Evolutionary conservation across 1,284 basidiomycete species (phyloP).

Genomic region (Xerocomus nothofagi): DNA sequence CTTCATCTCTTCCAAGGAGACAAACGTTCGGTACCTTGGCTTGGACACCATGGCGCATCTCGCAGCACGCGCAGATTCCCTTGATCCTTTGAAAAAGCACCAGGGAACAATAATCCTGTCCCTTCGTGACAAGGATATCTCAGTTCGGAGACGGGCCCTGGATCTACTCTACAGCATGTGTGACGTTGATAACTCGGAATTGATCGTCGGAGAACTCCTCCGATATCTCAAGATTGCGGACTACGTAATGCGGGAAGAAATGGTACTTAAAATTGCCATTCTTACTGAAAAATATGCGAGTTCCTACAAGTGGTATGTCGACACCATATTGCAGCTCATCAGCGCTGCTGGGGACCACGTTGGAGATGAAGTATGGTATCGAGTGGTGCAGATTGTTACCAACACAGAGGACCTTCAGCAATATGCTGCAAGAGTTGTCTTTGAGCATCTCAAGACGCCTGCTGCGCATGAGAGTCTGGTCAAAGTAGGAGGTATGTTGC

Average conservation of each 20-base stretch:
- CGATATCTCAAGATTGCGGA: slow-evolving; percentile 93
- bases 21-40: slow-evolving; percentile 97
- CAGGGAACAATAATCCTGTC: slow-evolving; percentile 95
- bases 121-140: slow-evolving; percentile 96
- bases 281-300: slow-evolving; percentile 97
- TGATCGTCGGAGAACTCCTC: slow-evolving; percentile 93
- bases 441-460: slow-evolving; percentile 85
- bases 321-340: slow-evolving; percentile 94
- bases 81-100: slow-evolving; percentile 93
- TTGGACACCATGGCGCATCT: slow-evolving; percentile 98
- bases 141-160: slow-evolving; percentile 89
- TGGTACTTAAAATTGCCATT: slow-evolving; percentile 98
- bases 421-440: slow-evolving; percentile 94
- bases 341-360: slow-evolving; percentile 97
- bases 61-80: slow-evolving; percentile 87
- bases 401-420: slow-evolving; percentile 97
- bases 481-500: slow-evolving; percentile 83
- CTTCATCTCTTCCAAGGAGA: slow-evolving; percentile 97
- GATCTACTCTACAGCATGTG: slow-evolving; percentile 99
- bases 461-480: slow-evolving; percentile 97
- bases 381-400: slow-evolving; percentile 96
- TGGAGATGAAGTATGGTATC: slow-evolving; percentile 99
- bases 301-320: slow-evolving; percentile 95
- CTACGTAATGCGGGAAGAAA: slow-evolving; percentile 94
- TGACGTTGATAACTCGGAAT: slow-evolving; percentile 91